A percentile compares a stretch with the other conserved stretches of the same genome.
These are phyloP conservation scores for Thermomucor indicae-seudaticae DNA, from an alignment of 371 early-diverging fungal genomes.

Conservation along the genomic window DNA sequence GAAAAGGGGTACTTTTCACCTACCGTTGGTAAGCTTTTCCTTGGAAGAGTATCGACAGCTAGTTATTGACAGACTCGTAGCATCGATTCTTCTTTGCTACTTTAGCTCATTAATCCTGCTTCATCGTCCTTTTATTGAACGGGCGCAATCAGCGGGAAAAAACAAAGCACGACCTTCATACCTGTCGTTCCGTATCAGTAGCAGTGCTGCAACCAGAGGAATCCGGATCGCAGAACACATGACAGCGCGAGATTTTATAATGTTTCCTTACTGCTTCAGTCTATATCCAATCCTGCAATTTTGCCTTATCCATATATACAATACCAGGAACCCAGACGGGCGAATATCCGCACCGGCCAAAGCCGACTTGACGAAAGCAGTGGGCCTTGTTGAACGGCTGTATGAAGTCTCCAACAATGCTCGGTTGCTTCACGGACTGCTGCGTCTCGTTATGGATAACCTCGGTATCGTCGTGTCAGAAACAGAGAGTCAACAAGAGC, in stretches of 20 bases:
- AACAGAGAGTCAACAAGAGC: neutral
- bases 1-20: conserved; percentile 38
- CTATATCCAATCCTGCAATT: conserved; percentile 39
- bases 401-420: conserved; percentile 30
- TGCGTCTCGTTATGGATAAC: conserved; percentile 26
- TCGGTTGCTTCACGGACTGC: conserved; percentile 17
- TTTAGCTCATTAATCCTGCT: conserved; percentile 36
- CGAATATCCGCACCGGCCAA: conserved; percentile 30
- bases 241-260: conserved; percentile 34
- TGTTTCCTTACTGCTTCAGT: conserved; percentile 46
- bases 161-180: conserved; percentile 23
- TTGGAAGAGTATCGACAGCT: neutral
- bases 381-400: conserved; percentile 21
- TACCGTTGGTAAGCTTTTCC: conserved; percentile 25
- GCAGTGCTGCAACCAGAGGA: conserved; percentile 41
- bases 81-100: conserved; percentile 35
- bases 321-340: conserved; percentile 32
- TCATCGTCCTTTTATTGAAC: conserved; percentile 46
- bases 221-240: conserved; percentile 36
- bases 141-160: neutral
- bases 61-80: conserved; percentile 3
- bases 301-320: conserved; percentile 42
- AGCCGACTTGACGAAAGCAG: conserved; percentile 23
- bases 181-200: conserved; percentile 42
- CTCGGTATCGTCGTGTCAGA: conserved; percentile 21